These are phyloP conservation scores for Chalaropsis ovoidea DNA, from an alignment of 2,329 filamentous ascomycete genomes.

Conservation along the genomic window DNA sequence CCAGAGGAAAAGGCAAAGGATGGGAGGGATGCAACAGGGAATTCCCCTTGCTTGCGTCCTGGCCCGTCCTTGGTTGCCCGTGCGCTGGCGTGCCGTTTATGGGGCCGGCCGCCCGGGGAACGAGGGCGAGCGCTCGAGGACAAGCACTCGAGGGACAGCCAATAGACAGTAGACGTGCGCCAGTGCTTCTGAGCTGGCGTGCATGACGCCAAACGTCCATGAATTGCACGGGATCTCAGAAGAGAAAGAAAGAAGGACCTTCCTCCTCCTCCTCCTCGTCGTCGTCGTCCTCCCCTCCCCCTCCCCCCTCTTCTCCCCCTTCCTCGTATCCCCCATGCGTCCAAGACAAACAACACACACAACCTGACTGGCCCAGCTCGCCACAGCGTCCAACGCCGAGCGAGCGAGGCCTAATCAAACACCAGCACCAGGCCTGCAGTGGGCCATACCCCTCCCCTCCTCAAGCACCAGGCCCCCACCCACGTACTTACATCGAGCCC, in stretches of 20 bases:
- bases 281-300: background rate
- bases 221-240: no score
- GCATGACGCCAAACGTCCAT: background rate
- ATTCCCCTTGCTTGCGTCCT: background rate
- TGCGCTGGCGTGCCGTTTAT: constrained; percentile 2
- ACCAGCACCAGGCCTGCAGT: no score
- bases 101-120: background rate
- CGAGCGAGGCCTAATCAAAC: background rate
- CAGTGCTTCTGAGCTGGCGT: background rate
- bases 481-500: no score
- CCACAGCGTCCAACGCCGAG: background rate
- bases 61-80: background rate
- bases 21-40: background rate
- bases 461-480: no score
- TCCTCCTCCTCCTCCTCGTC: background rate
- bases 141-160: background rate
- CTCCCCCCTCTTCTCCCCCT: background rate
- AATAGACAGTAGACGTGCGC: no score
- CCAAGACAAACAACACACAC: background rate
- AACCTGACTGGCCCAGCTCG: background rate
- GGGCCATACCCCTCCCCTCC: background rate
- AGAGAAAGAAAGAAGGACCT: no score
- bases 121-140: background rate
- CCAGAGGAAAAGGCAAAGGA: background rate
- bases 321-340: constrained; percentile 1